phyloP scores from a whole-genome alignment of 1,284 basidiomycete genomes.

The Anthracocystis walkeri region DNA sequence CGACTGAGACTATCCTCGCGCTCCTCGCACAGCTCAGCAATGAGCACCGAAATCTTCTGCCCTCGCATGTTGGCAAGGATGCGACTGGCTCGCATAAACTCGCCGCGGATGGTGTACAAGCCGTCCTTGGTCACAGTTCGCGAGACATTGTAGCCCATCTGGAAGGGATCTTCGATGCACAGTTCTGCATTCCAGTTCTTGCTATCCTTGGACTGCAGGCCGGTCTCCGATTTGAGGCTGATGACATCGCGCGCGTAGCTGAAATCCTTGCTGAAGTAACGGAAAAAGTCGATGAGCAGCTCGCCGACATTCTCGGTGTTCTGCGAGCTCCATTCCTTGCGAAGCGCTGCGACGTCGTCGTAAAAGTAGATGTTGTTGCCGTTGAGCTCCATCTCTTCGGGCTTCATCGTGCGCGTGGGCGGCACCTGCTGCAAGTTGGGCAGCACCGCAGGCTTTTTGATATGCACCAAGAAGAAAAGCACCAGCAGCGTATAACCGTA shows the following conservation, averaged over 20 bases:
- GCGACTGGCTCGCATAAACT: conserved; percentile 95
- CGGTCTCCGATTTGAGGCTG: conserved; percentile 81
- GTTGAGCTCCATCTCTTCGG: conserved; percentile 81
- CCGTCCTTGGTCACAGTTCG: conserved; percentile 97
- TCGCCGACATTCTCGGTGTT: conserved; percentile 94
- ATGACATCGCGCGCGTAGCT: conserved; percentile 90
- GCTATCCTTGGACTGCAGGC: conserved; percentile 86
- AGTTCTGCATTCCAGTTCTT: conserved; percentile 92
- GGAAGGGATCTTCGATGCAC: conserved; percentile 86
- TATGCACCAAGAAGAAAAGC: conserved; percentile 95
- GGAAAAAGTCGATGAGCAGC: conserved; percentile 97
- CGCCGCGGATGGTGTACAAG: conserved; percentile 94
- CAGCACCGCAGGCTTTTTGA: conserved; percentile 75
- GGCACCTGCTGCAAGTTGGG: conserved; percentile 70
- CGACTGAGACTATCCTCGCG: conserved; percentile 65
- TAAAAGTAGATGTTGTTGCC: conserved; percentile 80
- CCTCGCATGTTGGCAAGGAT: conserved; percentile 61
- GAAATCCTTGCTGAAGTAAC: conserved; percentile 94
- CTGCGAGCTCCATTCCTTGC: conserved; percentile 91
- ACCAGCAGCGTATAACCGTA: conserved; percentile 98
- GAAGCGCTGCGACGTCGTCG: conserved; percentile 91
- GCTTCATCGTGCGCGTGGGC: conserved; percentile 55
- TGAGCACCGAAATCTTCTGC: conserved; percentile 55
- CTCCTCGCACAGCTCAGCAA: conserved; percentile 67
- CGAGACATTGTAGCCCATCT: conserved; percentile 92